Evolutionary conservation across 2,329 filamentous ascomycete species (phyloP).

Genomic region (Hymenoscyphus occultus): DNA sequence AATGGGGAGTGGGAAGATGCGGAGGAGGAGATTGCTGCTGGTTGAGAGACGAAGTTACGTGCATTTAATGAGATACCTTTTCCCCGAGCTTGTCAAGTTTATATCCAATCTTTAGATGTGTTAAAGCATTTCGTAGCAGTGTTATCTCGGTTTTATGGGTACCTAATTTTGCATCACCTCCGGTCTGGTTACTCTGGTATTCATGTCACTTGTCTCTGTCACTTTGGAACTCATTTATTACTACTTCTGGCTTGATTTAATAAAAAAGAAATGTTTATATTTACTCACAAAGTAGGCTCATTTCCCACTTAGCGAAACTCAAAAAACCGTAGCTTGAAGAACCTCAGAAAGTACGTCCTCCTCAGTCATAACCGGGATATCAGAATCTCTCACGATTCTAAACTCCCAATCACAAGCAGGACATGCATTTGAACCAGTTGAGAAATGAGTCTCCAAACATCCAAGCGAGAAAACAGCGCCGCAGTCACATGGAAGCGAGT

Average conservation of each 20-base stretch:
- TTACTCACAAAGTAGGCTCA: not conserved
- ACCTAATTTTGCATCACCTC: no score
- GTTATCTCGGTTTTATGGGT: no score
- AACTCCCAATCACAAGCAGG: not conserved
- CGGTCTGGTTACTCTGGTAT: no score
- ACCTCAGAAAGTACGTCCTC: not conserved
- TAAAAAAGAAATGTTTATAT: no score
- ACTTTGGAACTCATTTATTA: no score
- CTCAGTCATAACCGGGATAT: not conserved
- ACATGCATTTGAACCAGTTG: not conserved
- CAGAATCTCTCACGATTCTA: not conserved
- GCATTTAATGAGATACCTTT: constrained; percentile 1
- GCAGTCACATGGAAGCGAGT: not conserved
- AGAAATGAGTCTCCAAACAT: not conserved
- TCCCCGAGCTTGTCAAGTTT: not conserved
- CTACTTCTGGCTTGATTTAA: no score
- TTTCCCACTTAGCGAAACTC: not conserved
- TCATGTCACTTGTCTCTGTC: no score
- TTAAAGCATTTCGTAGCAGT: no score
- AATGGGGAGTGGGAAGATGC: constrained; percentile 36
- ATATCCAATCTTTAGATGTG: no score
- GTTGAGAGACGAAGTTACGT: constrained; percentile 21
- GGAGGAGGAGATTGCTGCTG: constrained; percentile 36
- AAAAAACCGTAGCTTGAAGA: not conserved
- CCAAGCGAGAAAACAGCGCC: not conserved